phyloP scores from a whole-genome alignment of 306 rosid species.

The Ormosia semicastrata region DNA sequence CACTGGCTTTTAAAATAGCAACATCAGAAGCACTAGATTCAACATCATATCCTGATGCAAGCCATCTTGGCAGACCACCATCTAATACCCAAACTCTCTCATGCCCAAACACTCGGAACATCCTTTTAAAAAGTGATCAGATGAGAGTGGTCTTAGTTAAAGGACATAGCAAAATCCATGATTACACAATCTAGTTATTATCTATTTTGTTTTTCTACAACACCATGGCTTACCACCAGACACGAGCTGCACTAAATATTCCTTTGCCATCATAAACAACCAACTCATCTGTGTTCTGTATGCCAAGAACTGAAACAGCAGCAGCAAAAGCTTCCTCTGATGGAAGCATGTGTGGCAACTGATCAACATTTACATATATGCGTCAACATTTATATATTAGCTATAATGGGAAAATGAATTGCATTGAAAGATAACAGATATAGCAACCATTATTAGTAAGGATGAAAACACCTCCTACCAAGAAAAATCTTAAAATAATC shows the following conservation, averaged over 20 bases:
- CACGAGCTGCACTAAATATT: conserved; percentile 97
- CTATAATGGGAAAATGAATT: conserved; percentile 4
- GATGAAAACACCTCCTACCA: background rate
- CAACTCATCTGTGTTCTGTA: conserved; percentile 72
- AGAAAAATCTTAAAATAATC: conserved; percentile 7
- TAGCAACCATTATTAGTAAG: background rate
- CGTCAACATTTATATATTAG: conserved; percentile 29
- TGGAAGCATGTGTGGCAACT: conserved; percentile 99
- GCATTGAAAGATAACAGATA: conserved; percentile 13
- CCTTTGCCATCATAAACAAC: conserved; percentile 98
- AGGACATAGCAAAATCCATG: conserved; percentile 7
- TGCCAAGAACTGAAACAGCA: conserved; percentile 92
- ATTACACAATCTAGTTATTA: conserved; percentile 6
- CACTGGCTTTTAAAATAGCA: conserved; percentile 95
- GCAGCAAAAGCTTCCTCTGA: conserved; percentile 98
- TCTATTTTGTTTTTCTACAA: background rate
- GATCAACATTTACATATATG: conserved; percentile 42
- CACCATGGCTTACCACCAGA: conserved; percentile 83
- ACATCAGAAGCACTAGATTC: conserved; percentile 97
- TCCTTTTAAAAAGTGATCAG: conserved; percentile 53
- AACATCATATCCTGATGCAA: conserved; percentile 92
- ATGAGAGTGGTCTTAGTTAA: conserved; percentile 16
- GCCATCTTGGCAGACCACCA: conserved; percentile 98
- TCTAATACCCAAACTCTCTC: conserved; percentile 95
- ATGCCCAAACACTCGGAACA: conserved; percentile 98